These are phyloP conservation scores for Starmerella sp. DNA, from an alignment of 805 yeast species.

Conservation along the genomic window DNA sequence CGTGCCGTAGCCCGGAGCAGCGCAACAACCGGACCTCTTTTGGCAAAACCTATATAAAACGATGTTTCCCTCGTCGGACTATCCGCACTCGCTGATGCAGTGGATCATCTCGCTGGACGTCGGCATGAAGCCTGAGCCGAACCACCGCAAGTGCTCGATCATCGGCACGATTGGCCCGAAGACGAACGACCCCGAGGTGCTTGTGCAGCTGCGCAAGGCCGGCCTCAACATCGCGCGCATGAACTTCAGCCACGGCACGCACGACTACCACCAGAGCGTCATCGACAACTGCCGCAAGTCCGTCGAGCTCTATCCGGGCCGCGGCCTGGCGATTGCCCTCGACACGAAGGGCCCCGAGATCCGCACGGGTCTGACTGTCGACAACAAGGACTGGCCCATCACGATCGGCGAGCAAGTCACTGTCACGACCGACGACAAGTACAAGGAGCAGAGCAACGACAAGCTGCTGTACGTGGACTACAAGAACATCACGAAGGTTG, in stretches of 20 bases:
- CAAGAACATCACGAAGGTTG: constrained; percentile 91
- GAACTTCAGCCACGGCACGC: constrained; percentile 98
- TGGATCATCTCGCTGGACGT: constrained; percentile 79
- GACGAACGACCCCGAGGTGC: constrained; percentile 78
- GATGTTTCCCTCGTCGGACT: constrained; percentile 18
- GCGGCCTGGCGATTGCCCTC: constrained; percentile 96
- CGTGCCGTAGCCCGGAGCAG: not conserved
- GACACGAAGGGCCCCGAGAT: constrained; percentile 99
- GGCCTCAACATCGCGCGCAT: constrained; percentile 96
- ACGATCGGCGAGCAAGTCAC: constrained; percentile 78
- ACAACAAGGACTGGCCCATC: constrained; percentile 71
- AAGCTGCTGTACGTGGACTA: constrained; percentile 82
- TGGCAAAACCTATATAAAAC: not conserved
- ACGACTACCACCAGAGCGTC: constrained; percentile 95
- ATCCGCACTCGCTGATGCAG: constrained; percentile 38
- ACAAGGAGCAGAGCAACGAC: constrained; percentile 61
- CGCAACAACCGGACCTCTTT: not conserved
- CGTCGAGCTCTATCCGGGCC: constrained; percentile 78
- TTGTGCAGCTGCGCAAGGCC: constrained; percentile 84
- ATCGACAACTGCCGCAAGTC: constrained; percentile 94
- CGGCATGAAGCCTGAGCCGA: constrained; percentile 60
- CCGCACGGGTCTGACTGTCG: constrained; percentile 91
- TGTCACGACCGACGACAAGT: constrained; percentile 82
- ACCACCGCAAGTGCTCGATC: constrained; percentile 86
- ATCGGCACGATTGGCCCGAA: constrained; percentile 99